These are phyloP conservation scores for Pyricularia grisea DNA, from an alignment of 2,329 filamentous ascomycete species.

Conservation along the genomic window DNA sequence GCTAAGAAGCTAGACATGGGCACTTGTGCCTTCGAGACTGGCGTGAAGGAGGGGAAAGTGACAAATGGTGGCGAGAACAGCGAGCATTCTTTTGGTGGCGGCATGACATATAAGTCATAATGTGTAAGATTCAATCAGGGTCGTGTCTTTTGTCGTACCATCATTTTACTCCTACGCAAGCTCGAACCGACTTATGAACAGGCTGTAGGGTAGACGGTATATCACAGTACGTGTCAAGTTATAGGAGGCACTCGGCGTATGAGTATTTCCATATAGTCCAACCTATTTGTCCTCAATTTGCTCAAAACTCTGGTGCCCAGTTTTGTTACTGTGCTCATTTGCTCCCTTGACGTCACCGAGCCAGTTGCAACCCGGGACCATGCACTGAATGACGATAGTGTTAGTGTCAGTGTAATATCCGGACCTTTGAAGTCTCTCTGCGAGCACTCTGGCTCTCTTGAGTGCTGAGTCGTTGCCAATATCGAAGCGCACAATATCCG, in stretches of 20 bases:
- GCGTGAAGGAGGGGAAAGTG: conserved; percentile 32
- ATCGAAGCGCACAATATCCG: conserved; percentile 57
- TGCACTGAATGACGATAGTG: conserved; percentile 70
- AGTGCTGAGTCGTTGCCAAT: conserved; percentile 57
- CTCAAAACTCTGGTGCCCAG: conserved; percentile 42
- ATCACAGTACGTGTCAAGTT: not conserved
- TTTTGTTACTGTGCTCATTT: conserved; percentile 46
- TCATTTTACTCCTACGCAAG: not conserved
- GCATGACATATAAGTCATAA: conserved; percentile 34
- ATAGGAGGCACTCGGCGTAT: no score
- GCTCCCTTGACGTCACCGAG: conserved; percentile 45
- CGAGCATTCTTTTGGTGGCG: conserved; percentile 39
- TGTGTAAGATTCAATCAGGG: not conserved
- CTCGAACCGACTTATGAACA: not conserved
- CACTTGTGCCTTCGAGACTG: conserved; percentile 54
- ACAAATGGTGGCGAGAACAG: conserved; percentile 35
- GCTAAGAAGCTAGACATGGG: conserved; percentile 54
- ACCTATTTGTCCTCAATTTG: conserved; percentile 11
- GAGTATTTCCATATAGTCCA: not conserved
- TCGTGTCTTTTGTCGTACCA: not conserved
- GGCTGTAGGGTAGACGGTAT: not conserved
- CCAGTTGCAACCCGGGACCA: conserved; percentile 49
- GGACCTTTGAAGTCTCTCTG: conserved; percentile 52
- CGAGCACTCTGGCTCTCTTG: conserved; percentile 54
- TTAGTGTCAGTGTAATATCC: conserved; percentile 88